Conservation (phyloP, 352 stramenopile species). For the Phytophthora macrochlamydospora region DNA sequence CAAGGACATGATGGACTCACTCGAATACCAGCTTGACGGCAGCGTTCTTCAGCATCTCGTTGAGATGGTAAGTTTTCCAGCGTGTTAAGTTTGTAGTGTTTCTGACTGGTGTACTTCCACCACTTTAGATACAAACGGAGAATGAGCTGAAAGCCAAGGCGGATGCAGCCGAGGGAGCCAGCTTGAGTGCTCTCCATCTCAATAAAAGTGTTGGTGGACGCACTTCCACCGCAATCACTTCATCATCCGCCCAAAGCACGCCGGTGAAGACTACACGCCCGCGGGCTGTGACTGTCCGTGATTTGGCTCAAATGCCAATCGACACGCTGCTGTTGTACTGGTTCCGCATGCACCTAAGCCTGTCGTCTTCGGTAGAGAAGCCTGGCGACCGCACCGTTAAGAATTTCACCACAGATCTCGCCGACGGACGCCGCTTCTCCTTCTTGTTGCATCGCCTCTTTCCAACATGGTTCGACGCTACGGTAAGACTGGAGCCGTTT, state of each 20-base stretch:
- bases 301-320: constrained; percentile 73
- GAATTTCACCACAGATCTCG: constrained; percentile 80
- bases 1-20: constrained; percentile 83
- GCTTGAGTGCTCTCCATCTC: constrained; percentile 16
- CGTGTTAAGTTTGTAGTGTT: not conserved
- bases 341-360: constrained; percentile 78
- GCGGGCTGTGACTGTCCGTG: constrained; percentile 53
- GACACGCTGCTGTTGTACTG: constrained; percentile 77
- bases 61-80: constrained; percentile 48
- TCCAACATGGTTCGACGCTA: constrained; percentile 69
- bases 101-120: not conserved
- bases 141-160: constrained; percentile 60
- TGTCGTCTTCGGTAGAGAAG: constrained; percentile 65
- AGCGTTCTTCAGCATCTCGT: constrained; percentile 59
- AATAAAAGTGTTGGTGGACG: constrained; percentile 21
- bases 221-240: constrained; percentile 25
- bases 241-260: constrained; percentile 21
- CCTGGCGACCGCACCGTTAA: constrained; percentile 71
- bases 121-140: constrained; percentile 52
- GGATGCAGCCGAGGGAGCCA: constrained; percentile 24
- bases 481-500: constrained; percentile 29
- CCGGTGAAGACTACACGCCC: constrained; percentile 16
- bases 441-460: constrained; percentile 80
- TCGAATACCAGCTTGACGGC: constrained; percentile 79
- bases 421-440: constrained; percentile 66